Base-by-base conservation (phyloP, 2,329 filamentous ascomycete species). In the Phoma sp. region DNA sequence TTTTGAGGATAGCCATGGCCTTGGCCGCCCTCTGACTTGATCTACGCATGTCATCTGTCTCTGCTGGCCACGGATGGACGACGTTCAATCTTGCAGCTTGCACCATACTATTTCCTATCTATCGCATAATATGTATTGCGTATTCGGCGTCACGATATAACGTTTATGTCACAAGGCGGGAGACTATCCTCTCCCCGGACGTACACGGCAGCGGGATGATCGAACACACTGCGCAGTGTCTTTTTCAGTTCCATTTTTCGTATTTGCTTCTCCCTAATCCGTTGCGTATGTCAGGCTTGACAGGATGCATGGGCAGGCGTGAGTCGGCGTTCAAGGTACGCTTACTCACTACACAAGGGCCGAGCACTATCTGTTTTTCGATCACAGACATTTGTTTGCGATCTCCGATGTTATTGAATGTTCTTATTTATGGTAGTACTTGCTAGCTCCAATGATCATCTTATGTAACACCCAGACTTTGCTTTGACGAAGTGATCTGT, bases 31-130 rank as follows among this genome's bases (percentile, higher is more conserved):
- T 39, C 35, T 43, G 41, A 46, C n/a, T 30, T 10, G 36, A 41
- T 42, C 46, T 45, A 50, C 46, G 44, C 29, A 44, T 49, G 46
- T 55, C 47, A 50, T 51, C 65, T 66, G 63, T 70, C 68, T 68
- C 59, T 68, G 71, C 71, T 69, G 71, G 70, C 51, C 67, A 69
- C 52, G 65, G 67, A 67, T 65, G 61, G 63, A 63, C 44, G 57
- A 58, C 58, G 50, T 55, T 57, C 52, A 54, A 32, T 56, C 46
- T 29, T 58, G 43, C 51, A 56, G 57, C 52, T 60, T 67, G 62
- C 65, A 66, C 63, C 53, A 47, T 43, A 55, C 52, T 59, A 55
- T 58, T 60, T 58, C 59, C 62, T 58, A 53, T 68, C 56, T 69
- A 44, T 70, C 69, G 65, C 66, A 67, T 73, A 71, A 65, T 61